Percentiles rank a stretch among this genome's conserved stretches.
Evolutionary conservation across 1,139 yeast genomes (phyloP).

Genomic region (Yamadazyma friedrichii): DNA sequence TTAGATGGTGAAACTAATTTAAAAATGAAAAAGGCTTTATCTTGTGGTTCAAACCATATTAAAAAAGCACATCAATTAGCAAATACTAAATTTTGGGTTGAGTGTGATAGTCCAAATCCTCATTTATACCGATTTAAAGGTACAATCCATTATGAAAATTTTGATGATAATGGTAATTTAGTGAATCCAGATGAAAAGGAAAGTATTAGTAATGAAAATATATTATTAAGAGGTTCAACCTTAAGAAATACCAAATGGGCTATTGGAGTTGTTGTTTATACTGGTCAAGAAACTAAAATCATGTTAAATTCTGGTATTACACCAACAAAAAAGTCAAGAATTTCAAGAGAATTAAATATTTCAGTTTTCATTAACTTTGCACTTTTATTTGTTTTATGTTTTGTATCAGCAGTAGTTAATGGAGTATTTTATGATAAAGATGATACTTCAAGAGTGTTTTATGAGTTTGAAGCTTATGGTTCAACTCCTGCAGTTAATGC

Average conservation of each 20-base stretch:
- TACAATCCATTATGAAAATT: conserved; percentile 62
- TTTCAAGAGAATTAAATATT: conserved; percentile 78
- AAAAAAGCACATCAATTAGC: conserved; percentile 72
- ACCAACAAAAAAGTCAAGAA: conserved; percentile 83
- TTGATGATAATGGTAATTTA: conserved; percentile 35
- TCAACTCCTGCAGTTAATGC: conserved; percentile 73
- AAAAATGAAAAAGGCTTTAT: conserved; percentile 74
- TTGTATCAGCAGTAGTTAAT: conserved; percentile 78
- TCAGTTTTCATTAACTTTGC: conserved; percentile 79
- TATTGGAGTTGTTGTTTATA: conserved; percentile 82
- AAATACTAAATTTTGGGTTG: conserved; percentile 76
- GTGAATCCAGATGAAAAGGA: conserved; percentile 55
- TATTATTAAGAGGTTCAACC: conserved; percentile 87
- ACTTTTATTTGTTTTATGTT: conserved; percentile 73
- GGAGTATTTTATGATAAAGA: conserved; percentile 65
- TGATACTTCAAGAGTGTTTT: conserved; percentile 60
- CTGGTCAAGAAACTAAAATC: conserved; percentile 89
- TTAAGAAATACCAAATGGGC: conserved; percentile 93
- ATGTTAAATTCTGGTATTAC: conserved; percentile 93
- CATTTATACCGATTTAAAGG: conserved; percentile 86
- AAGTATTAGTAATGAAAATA: conserved; percentile 75
- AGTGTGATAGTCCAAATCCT: conserved; percentile 87
- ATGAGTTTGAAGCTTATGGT: conserved; percentile 57
- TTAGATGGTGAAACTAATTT: conserved; percentile 96
- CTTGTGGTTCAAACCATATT: conserved; percentile 57